Conservation (phyloP, 1,139 yeast genomes). For the Magnusiomyces starmeri region DNA sequence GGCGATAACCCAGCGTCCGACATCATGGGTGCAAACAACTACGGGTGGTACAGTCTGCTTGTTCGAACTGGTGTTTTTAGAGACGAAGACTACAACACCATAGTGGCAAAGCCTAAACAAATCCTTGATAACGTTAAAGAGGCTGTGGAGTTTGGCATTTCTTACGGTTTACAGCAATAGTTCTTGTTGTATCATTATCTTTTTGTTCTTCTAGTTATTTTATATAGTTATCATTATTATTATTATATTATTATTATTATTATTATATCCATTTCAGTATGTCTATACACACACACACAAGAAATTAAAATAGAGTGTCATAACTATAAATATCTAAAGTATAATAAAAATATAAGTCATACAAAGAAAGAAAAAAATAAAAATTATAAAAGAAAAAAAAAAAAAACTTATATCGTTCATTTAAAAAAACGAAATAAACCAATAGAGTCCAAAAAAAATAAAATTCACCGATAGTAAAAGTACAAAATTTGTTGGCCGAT, state of each 20-base stretch:
- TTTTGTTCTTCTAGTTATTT: neutral
- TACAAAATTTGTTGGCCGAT: neutral
- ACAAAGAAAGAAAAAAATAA: neutral
- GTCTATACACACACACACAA: too few species aligned
- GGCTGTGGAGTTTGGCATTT: slow-evolving; percentile 32
- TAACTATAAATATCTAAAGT: neutral
- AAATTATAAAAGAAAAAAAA: neutral
- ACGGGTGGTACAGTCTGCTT: slow-evolving; percentile 83
- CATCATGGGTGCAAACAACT: slow-evolving; percentile 76
- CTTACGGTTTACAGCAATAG: slow-evolving; percentile 1
- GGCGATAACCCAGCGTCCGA: slow-evolving; percentile 96
- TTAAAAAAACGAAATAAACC: neutral
- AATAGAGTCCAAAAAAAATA: neutral
- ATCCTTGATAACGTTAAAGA: slow-evolving; percentile 35
- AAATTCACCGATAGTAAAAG: neutral
- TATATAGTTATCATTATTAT: neutral
- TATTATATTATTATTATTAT: neutral
- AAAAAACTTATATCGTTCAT: neutral
- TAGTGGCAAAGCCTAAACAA: slow-evolving; percentile 31
- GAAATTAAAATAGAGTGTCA: slow-evolving; percentile 1
- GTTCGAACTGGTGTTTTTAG: slow-evolving; percentile 82
- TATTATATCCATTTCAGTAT: neutral
- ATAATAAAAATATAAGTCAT: slow-evolving; percentile 13
- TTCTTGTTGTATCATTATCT: neutral
- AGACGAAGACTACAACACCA: slow-evolving; percentile 51